Base-by-base conservation (phyloP, 805 yeast genomes). In the Ogataea pilisensis region DNA sequence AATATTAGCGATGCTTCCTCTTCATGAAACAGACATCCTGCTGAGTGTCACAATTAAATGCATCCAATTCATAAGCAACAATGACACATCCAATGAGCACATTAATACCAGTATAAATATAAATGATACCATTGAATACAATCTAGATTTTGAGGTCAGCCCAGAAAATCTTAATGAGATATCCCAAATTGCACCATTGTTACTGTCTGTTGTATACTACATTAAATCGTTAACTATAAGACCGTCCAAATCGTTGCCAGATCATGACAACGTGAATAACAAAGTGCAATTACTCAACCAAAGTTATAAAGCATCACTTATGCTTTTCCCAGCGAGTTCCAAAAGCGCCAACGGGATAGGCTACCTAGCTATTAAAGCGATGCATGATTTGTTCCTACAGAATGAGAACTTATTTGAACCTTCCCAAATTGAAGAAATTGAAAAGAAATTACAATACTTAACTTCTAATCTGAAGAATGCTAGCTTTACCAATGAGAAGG, bases 161-260 rank as follows among this genome's bases (percentile, higher is more conserved):
- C 8, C 38, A 16, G 39, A 41, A 9, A 19, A 18, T 5, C 9
- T 49, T 1, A 40, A 48, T 5, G 43, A 36, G 22, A 34, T 48
- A 4, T 17, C 34, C 4, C 52, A 46, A n/a, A 34, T 42, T 2
- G 46, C 58, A 1, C 65, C 65, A 5, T 34, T 58, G 22, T 38
- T 61, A 13, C 31, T 51, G 7, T 51, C 65, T 1, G 34, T 59
- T n/a, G 16, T 54, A 3, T 58, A 50, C 34, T 55, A 48, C 19
- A 51, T 55, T 16, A 39, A 39, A 17, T 61, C 54, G 5, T 34
- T 47, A 30, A 46, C 49, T 2, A 35, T 38, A 29, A 42, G 31
- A 19, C 24, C 22, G 5, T 43, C 45, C 31, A 41, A 36, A 18
- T 21, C 39, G 16, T 27, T 42, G 3, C 30, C 48, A 2, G 57